Conservation (phyloP, 352 stramenopile species). For the Pythium phragmitis region DNA sequence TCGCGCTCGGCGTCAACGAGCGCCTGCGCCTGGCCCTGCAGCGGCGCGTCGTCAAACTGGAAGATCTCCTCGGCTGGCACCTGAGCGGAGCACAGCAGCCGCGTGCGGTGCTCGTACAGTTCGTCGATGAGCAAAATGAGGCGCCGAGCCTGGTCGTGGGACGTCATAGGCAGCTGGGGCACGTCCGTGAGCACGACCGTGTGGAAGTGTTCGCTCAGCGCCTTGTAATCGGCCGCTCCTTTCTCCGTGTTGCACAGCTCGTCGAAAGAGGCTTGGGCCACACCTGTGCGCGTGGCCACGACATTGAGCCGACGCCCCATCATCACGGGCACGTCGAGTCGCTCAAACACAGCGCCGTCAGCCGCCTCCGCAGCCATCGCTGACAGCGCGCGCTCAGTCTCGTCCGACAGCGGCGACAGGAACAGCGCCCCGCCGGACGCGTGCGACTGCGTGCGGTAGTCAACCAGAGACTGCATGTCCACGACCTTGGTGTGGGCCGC, state of each 20-base stretch:
- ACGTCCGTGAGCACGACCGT: conserved; percentile 91
- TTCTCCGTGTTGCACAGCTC: conserved; percentile 94
- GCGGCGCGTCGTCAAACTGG: conserved; percentile 51
- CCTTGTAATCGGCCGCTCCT: conserved; percentile 95
- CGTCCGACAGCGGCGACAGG: conserved; percentile 43
- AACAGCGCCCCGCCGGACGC: conserved; percentile 39
- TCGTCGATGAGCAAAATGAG: conserved; percentile 98
- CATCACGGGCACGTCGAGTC: conserved; percentile 69
- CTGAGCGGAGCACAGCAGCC: conserved; percentile 56
- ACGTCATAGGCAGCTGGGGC: conserved; percentile 77
- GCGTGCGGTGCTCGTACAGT: conserved; percentile 91
- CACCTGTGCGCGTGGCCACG: conserved; percentile 34
- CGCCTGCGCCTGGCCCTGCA: conserved; percentile 24
- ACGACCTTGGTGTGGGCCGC: conserved; percentile 84
- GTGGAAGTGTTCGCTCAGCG: conserved; percentile 90
- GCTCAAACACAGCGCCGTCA: conserved; percentile 25
- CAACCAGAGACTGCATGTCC: conserved; percentile 60
- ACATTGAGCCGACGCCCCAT: conserved; percentile 70
- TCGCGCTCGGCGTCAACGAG: conserved; percentile 39
- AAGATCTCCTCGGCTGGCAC: conserved; percentile 55
- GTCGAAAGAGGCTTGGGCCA: conserved; percentile 87
- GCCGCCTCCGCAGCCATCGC: conserved; percentile 44
- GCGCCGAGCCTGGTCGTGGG: conserved; percentile 91
- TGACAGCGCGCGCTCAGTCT: conserved; percentile 40
- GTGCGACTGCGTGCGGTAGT: conserved; percentile 70